Percentiles rank a stretch among this genome's conserved stretches.
phyloP scores from a whole-genome alignment of 2,329 filamentous ascomycete species.

The Talaromyces pinophilus region DNA sequence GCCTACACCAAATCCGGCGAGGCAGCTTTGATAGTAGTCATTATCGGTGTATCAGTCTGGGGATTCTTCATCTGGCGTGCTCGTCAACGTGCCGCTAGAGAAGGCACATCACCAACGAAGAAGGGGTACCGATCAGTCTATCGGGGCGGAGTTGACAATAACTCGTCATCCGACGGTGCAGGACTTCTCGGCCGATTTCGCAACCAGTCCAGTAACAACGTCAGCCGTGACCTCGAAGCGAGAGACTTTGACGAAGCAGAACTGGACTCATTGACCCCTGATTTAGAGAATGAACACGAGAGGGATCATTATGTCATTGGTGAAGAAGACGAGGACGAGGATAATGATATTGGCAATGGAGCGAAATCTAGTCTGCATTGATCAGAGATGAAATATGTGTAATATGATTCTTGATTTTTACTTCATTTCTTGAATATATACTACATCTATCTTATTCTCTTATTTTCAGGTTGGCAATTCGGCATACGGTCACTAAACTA shows the following conservation, averaged over 20 bases:
- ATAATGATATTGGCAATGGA: slow-evolving; percentile 9
- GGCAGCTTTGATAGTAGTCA: slow-evolving; percentile 77
- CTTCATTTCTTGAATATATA: not conserved
- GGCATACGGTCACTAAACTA: not conserved
- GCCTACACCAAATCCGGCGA: slow-evolving; percentile 88
- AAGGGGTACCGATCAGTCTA: slow-evolving; percentile 45
- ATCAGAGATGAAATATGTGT: not conserved
- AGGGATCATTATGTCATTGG: slow-evolving; percentile 52
- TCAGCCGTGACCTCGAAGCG: slow-evolving; percentile 56
- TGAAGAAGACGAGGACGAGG: slow-evolving; percentile 44
- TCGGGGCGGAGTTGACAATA: slow-evolving; percentile 39
- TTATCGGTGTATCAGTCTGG: slow-evolving; percentile 71
- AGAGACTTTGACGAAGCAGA: slow-evolving; percentile 64
- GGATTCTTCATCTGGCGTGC: slow-evolving; percentile 68
- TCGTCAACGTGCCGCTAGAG: slow-evolving; percentile 46
- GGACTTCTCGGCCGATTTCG: slow-evolving; percentile 54
- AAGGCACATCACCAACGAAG: slow-evolving; percentile 35
- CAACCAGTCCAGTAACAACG: slow-evolving; percentile 41
- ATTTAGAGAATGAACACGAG: slow-evolving; percentile 30
- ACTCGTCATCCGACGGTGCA: slow-evolving; percentile 22
- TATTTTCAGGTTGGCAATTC: not conserved
- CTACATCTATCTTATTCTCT: not conserved
- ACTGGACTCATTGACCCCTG: slow-evolving; percentile 45
- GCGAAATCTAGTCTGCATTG: not conserved
- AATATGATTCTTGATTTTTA: not conserved